Conservation (phyloP, 768 basidiomycete species). For the Pisolithus microcarpus region DNA sequence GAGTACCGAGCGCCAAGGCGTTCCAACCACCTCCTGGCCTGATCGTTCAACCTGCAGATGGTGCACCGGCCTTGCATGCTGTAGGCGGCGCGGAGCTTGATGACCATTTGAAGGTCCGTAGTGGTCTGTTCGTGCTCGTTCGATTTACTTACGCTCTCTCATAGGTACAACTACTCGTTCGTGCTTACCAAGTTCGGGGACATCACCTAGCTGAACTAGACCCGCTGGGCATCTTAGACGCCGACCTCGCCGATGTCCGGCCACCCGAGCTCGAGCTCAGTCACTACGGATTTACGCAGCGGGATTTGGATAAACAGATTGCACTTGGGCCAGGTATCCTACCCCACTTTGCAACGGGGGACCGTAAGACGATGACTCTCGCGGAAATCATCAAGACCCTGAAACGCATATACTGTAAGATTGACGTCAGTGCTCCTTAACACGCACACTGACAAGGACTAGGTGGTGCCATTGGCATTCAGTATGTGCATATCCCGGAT, state of each 20-base stretch:
- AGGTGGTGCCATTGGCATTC: slow-evolving; percentile 86
- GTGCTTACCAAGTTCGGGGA: slow-evolving; percentile 98
- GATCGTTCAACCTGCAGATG: slow-evolving; percentile 66
- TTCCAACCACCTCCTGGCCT: slow-evolving; percentile 78
- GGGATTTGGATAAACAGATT: slow-evolving; percentile 92
- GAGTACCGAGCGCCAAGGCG: slow-evolving; percentile 69
- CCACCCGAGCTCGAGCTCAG: slow-evolving; percentile 92
- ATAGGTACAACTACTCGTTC: slow-evolving; percentile 93
- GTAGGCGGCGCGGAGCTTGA: slow-evolving; percentile 72
- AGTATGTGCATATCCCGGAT: slow-evolving; percentile 95
- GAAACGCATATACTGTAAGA: slow-evolving; percentile 90
- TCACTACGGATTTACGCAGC: slow-evolving; percentile 91
- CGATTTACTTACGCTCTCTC: background rate
- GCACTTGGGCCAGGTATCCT: slow-evolving; percentile 93
- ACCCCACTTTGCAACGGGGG: slow-evolving; percentile 87
- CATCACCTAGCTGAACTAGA: slow-evolving; percentile 95
- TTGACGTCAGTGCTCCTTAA: background rate
- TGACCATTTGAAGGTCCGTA: slow-evolving; percentile 84
- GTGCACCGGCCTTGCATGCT: slow-evolving; percentile 69
- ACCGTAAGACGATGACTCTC: slow-evolving; percentile 80
- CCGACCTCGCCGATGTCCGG: slow-evolving; percentile 70
- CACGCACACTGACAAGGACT: slow-evolving; percentile 6
- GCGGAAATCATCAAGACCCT: slow-evolving; percentile 87
- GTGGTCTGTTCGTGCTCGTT: background rate
- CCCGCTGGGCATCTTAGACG: slow-evolving; percentile 86